Evolutionary conservation across 305 asterid species (phyloP).

Genomic region (Solanum hybrid): DNA sequence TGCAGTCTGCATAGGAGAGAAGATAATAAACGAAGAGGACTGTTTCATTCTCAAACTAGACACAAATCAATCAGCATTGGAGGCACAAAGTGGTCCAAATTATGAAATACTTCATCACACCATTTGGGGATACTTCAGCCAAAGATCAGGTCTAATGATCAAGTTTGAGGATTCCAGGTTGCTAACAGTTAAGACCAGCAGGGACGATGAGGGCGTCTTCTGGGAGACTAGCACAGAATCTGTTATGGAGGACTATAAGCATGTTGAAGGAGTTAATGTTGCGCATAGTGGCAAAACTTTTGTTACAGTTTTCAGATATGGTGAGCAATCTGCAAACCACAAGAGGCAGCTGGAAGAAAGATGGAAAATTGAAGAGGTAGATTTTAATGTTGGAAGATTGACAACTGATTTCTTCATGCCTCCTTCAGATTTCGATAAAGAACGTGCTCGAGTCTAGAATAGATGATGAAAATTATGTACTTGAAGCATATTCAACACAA

Average conservation of each 20-base stretch:
- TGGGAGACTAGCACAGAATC: slow-evolving; percentile 88
- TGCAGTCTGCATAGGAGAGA: slow-evolving; percentile 89
- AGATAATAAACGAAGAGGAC: slow-evolving; percentile 46
- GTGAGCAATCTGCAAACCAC: slow-evolving; percentile 58
- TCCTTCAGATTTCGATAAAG: slow-evolving; percentile 41
- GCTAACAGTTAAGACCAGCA: slow-evolving; percentile 45
- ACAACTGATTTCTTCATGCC: slow-evolving; percentile 63
- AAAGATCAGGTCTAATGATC: slow-evolving; percentile 70
- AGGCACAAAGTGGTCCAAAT: slow-evolving; percentile 55
- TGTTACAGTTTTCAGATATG: slow-evolving; percentile 67
- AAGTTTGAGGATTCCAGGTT: slow-evolving; percentile 79
- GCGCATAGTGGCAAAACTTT: slow-evolving; percentile 70
- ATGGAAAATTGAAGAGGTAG: slow-evolving; percentile 82
- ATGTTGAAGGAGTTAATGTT: slow-evolving; percentile 66
- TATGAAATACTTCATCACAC: slow-evolving; percentile 86
- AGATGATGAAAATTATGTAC: not conserved
- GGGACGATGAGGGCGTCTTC: slow-evolving; percentile 54
- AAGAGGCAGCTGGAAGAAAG: slow-evolving; percentile 72
- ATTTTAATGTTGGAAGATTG: slow-evolving; percentile 67
- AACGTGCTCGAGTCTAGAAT: not conserved
- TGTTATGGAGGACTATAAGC: slow-evolving; percentile 50
- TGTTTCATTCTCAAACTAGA: slow-evolving; percentile 80
- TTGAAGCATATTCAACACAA: slow-evolving; percentile 14
- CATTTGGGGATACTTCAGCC: slow-evolving; percentile 93
- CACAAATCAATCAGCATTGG: slow-evolving; percentile 45